Evolutionary conservation across 805 yeast species (phyloP), one percentile per base, ranked within the genome.

Genomic region (Ogataea ganodermae): DNA sequence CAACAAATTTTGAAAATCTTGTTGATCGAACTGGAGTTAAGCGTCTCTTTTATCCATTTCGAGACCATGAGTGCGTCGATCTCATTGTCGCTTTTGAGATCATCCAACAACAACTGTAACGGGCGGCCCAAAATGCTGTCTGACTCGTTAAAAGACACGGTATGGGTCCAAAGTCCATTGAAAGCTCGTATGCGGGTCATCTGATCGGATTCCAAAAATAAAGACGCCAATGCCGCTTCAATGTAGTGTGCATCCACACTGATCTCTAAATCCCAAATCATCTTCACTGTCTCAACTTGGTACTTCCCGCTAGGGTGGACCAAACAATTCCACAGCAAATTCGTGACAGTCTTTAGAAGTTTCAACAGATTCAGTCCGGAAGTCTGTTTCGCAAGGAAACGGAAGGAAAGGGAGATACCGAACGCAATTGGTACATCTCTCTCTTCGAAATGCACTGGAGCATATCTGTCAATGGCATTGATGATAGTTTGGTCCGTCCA

Each of bases 91-190:
- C 68, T 71, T 38, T 65, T 63, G 17, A 86, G 62, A 35, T 81
- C 85, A 60, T 90, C 96, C 27, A 91, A 63, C 14, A 88, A 68
- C 1, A 88, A 61, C 50, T 82, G 80, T 5, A 89, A 62, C 0
- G 96, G 94, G 52, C 84, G 73, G 6, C 75, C 68, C 10, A 89
- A 64, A 6, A 85, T 66, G 2, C 63, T 52, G 42, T 75, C 83
- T 0, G 67, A 44, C 30, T 81, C 88, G 36, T 74, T 76, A 31
- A 67, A 60, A n/a, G 72, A 64, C 7, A 66, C 50, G 0, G 92
- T 76, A 56, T 87, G 92, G 3, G 74, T 73, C 97, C 97, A 92
- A 4, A 91, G 61, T 7, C 80, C 74, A 42, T 80, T 74, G 52
- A 89, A 77, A 0, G 86, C 84, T 14, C 70, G 63, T 1, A 84